phyloP scores from a whole-genome alignment of 352 stramenopile genomes.

The Phytophthora crassamura region DNA sequence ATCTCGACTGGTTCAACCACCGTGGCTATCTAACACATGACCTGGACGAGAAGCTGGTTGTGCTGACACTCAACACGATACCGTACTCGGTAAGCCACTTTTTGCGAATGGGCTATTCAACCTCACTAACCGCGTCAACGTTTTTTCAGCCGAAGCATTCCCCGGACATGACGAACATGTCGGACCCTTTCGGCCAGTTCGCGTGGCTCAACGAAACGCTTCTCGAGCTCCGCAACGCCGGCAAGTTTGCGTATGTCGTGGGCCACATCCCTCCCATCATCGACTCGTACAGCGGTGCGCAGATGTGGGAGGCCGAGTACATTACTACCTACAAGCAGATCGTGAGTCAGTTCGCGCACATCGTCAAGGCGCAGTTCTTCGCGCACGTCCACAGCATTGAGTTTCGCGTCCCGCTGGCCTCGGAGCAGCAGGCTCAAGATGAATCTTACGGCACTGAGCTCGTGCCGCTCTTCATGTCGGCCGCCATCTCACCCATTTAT shows the following conservation, averaged over 20 bases:
- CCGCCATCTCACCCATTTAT: slow-evolving; percentile 89
- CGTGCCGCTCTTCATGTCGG: slow-evolving; percentile 81
- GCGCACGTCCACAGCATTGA: slow-evolving; percentile 93
- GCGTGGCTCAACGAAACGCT: slow-evolving; percentile 87
- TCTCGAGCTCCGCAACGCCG: slow-evolving; percentile 34
- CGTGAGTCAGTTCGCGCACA: slow-evolving; percentile 55
- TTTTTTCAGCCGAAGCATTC: slow-evolving; percentile 53
- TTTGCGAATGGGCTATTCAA: neutral
- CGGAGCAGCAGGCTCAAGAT: slow-evolving; percentile 25
- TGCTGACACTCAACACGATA: slow-evolving; percentile 82
- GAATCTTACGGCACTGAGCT: slow-evolving; percentile 28
- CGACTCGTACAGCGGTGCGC: slow-evolving; percentile 81
- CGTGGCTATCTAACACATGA: slow-evolving; percentile 64
- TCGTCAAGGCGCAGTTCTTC: slow-evolving; percentile 90
- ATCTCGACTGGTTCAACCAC: slow-evolving; percentile 61
- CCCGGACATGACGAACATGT: slow-evolving; percentile 59
- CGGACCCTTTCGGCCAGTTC: slow-evolving; percentile 92
- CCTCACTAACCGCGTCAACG: too few species aligned
- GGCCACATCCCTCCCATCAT: slow-evolving; percentile 92
- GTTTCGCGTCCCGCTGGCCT: slow-evolving; percentile 66
- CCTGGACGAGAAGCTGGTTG: slow-evolving; percentile 61
- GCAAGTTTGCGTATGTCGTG: slow-evolving; percentile 81
- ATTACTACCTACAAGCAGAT: slow-evolving; percentile 80
- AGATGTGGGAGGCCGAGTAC: slow-evolving; percentile 88
- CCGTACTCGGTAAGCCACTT: slow-evolving; percentile 65